A percentile compares a stretch with the other conserved stretches of the same genome.
Conservation (phyloP, 2,329 filamentous ascomycete genomes). For the Exophiala oligosperma region DNA sequence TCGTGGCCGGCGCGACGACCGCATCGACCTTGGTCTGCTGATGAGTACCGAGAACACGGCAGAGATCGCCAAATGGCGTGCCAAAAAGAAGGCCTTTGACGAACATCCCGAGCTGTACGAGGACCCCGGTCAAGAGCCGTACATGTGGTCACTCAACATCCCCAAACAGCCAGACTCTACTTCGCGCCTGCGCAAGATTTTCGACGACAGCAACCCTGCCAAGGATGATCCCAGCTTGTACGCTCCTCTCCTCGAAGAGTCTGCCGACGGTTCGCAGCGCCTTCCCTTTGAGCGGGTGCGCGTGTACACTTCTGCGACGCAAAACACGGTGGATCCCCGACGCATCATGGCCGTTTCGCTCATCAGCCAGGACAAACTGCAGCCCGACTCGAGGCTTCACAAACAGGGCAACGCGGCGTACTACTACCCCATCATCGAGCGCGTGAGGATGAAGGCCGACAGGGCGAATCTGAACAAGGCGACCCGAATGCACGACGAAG, state of each 20-base stretch:
- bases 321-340: constrained; percentile 55
- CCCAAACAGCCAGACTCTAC: constrained; percentile 50
- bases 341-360: constrained; percentile 60
- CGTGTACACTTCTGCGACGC: constrained; percentile 60
- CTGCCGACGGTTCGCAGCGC: constrained; percentile 42
- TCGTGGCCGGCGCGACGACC: constrained; percentile 54
- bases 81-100: constrained; percentile 49
- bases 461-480: constrained; percentile 37
- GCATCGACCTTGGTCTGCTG: constrained; percentile 60
- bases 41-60: constrained; percentile 52
- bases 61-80: constrained; percentile 48
- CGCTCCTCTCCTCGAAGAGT: constrained; percentile 37
- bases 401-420: constrained; percentile 56
- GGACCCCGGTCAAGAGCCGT: constrained; percentile 54
- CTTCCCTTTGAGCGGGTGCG: constrained; percentile 50
- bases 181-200: constrained; percentile 55
- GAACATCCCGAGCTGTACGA: constrained; percentile 51
- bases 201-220: constrained; percentile 54
- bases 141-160: constrained; percentile 62
- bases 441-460: constrained; percentile 50
- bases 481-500: constrained; percentile 38
- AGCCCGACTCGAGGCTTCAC: constrained; percentile 31
- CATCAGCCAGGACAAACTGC: constrained; percentile 48
- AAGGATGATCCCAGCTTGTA: constrained; percentile 55
- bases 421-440: constrained; percentile 56